A percentile compares a stretch with the other conserved stretches of the same genome.
These are phyloP conservation scores for Colletotrichum abscissum DNA, from an alignment of 2,329 filamentous ascomycete species.

Conservation along the genomic window DNA sequence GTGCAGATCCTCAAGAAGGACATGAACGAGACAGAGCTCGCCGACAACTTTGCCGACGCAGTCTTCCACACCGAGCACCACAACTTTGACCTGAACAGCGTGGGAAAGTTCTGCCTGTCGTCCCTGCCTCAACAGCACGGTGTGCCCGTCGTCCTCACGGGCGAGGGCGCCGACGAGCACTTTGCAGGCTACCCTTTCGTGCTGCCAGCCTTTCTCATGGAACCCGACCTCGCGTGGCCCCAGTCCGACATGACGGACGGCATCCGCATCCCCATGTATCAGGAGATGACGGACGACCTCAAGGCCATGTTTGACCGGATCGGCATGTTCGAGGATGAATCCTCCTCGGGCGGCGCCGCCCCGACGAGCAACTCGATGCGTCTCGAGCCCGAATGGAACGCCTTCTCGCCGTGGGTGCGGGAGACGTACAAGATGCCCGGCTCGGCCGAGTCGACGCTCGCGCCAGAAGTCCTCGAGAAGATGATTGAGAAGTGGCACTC, in stretches of 20 bases:
- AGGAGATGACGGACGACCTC: slow-evolving; percentile 25
- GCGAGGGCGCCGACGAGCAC: slow-evolving; percentile 64
- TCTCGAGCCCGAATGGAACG: slow-evolving; percentile 21
- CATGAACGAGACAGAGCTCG: slow-evolving; percentile 44
- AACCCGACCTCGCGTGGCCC: slow-evolving; percentile 54
- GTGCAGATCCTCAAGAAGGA: slow-evolving; percentile 41
- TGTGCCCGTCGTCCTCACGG: slow-evolving; percentile 65
- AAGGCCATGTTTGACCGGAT: slow-evolving; percentile 28
- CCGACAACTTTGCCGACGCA: slow-evolving; percentile 43
- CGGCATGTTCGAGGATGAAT: slow-evolving; percentile 33
- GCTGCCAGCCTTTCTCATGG: slow-evolving; percentile 58
- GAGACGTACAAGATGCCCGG: slow-evolving; percentile 37
- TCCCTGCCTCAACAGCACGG: slow-evolving; percentile 55
- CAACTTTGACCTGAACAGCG: slow-evolving; percentile 59
- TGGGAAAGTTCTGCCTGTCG: slow-evolving; percentile 63
- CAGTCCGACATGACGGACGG: slow-evolving; percentile 36
- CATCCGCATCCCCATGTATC: slow-evolving; percentile 13
- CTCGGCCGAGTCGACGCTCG: slow-evolving; percentile 16
- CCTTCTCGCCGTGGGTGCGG: slow-evolving; percentile 34
- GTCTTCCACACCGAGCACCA: slow-evolving; percentile 47
- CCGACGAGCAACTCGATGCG: slow-evolving; percentile 10
- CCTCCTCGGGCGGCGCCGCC: background rate
- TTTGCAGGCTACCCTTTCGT: slow-evolving; percentile 64
- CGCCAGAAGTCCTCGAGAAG: slow-evolving; percentile 38
- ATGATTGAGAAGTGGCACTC: slow-evolving; percentile 45